Base-by-base conservation (phyloP, 2,329 filamentous ascomycete species). In the Didymosphaeria variabile region DNA sequence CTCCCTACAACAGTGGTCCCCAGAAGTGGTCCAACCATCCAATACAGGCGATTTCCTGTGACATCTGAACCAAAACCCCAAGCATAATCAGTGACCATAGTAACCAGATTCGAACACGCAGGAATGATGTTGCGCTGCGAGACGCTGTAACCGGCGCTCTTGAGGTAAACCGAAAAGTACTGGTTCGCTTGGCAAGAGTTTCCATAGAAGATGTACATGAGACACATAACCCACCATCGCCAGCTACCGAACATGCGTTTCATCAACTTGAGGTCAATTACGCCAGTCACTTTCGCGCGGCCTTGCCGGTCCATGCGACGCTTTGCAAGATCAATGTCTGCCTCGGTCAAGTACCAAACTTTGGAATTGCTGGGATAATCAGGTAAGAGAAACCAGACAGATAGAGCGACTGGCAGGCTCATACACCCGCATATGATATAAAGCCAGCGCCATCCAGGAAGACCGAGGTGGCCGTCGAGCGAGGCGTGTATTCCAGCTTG, bases 261-360 rank as follows among this genome's bases (percentile, higher is more conserved):
- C n/a, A 26, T 26, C 9, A 46, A 19, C 21, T 46, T 46, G 44
- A 46, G n/a, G 23, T 46, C 44, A 23, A 46, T 7, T 2, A 46
- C 23, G 10, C 44, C 44, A 12, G n/a, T 46, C 19, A 46, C 44
- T 46, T 46, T 46, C 12, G 44, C 44, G 44, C 44, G 44, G 23
- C 44, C 44, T 10, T 46, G 44, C 9, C 44, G 19, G 7, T 46
- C 44, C 44, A 46, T 46, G 19, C 44, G 44, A 15, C 19, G 44
- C 44, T 26, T 46, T 10, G 44, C 44, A 26, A 46, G 44, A 8
- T 46, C 19, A 4, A 46, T 46, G 12, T 46, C 44, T 21, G 44
- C 44, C 23, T 46, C 44, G 44, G 44, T 46, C 44, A 46, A 46
- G 44, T 46, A 46, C 44, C 44, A 46, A 26, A 46, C 21, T 19